A percentile compares a stretch with the other conserved stretches of the same genome.
Evolutionary conservation across 441 rosid species (phyloP).

Genomic region (Gossypium schwendimanii): DNA sequence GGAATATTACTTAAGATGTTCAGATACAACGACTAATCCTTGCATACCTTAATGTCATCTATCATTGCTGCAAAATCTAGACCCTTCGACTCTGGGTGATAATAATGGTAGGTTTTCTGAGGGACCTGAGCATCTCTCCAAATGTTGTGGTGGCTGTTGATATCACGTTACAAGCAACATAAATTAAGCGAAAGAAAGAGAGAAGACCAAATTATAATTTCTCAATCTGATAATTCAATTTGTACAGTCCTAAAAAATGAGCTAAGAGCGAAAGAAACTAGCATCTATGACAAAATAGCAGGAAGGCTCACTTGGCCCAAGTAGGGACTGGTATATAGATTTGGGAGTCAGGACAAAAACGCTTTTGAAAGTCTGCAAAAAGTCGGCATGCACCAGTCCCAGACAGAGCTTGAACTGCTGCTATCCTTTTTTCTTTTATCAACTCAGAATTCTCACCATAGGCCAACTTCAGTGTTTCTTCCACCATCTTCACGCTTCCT

Average conservation of each 20-base stretch:
- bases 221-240: background rate
- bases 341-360: conserved; percentile 75
- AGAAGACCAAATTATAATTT: conserved; percentile 1
- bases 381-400: conserved; percentile 95
- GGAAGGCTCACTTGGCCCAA: conserved; percentile 77
- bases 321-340: conserved; percentile 88
- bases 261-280: background rate
- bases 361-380: conserved; percentile 93
- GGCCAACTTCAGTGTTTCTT: conserved; percentile 82
- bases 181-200: background rate
- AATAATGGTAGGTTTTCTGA: conserved; percentile 75
- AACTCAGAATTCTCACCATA: conserved; percentile 79
- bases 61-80: conserved; percentile 74
- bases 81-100: conserved; percentile 77
- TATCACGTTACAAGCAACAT: conserved; percentile 9
- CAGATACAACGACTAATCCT: conserved; percentile 5
- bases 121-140: conserved; percentile 95
- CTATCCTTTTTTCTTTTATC: conserved; percentile 72
- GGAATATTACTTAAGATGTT: background rate
- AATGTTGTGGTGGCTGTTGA: conserved; percentile 87
- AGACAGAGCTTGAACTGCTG: conserved; percentile 84
- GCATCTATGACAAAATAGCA: background rate
- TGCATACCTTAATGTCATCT: conserved; percentile 75
- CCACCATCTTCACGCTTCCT: conserved; percentile 84
- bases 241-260: background rate